A percentile compares a stretch with the other conserved stretches of the same genome.
Evolutionary conservation across 805 yeast species (phyloP).

Genomic region (Wickerhamiella sergipiensis): DNA sequence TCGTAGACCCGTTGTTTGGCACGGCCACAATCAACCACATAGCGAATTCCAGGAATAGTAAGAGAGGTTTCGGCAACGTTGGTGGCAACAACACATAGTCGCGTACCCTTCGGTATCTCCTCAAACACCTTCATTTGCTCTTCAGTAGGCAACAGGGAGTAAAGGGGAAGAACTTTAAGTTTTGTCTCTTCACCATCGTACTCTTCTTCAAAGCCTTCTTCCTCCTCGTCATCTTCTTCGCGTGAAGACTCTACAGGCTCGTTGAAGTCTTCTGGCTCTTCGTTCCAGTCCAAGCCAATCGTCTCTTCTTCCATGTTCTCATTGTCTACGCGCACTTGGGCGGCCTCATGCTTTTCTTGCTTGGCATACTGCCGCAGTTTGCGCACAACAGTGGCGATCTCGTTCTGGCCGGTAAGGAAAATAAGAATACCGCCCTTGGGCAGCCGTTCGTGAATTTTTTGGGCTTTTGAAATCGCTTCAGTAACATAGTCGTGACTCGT

Average conservation of each 20-base stretch:
- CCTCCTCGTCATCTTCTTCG: constrained; percentile 33
- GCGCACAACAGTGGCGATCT: constrained; percentile 65
- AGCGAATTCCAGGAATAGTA: constrained; percentile 89
- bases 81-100: constrained; percentile 89
- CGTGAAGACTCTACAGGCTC: constrained; percentile 20
- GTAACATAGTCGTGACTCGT: constrained; percentile 71
- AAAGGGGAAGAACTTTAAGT: constrained; percentile 78
- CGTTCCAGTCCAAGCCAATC: constrained; percentile 37
- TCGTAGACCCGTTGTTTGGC: constrained; percentile 77
- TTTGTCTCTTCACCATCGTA: constrained; percentile 46
- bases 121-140: constrained; percentile 91
- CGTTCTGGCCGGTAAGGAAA: constrained; percentile 90
- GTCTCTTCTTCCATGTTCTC: constrained; percentile 75
- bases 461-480: constrained; percentile 72
- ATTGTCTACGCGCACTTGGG: constrained; percentile 32
- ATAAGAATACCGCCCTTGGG: constrained; percentile 92
- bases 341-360: constrained; percentile 19
- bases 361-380: constrained; percentile 54
- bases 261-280: constrained; percentile 26
- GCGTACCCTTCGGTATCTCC: constrained; percentile 68
- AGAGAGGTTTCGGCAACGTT: constrained; percentile 96
- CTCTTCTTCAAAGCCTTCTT: constrained; percentile 40
- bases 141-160: constrained; percentile 82
- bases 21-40: constrained; percentile 92
- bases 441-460: constrained; percentile 70